Evolutionary conservation across 2,329 filamentous ascomycete genomes (phyloP).

Genomic region (Xylariales sp.): DNA sequence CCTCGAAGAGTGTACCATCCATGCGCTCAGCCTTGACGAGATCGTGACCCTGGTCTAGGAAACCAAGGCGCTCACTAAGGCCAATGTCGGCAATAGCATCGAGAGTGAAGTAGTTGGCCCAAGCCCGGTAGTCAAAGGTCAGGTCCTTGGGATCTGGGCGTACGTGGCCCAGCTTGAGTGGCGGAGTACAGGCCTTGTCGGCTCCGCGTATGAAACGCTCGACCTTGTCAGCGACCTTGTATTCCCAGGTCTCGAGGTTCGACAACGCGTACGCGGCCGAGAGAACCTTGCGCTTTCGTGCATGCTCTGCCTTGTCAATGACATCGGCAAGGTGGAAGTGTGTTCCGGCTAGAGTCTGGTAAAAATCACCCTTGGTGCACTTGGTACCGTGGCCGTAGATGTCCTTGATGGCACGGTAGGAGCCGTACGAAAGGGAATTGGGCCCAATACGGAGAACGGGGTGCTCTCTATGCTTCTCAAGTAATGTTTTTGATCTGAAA

Average conservation of each 20-base stretch:
- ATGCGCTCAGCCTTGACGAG: slow-evolving; percentile 19
- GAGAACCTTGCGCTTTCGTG: slow-evolving; percentile 62
- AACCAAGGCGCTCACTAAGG: slow-evolving; percentile 61
- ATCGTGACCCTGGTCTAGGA: slow-evolving; percentile 61
- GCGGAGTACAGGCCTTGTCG: slow-evolving; percentile 40
- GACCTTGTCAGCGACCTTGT: slow-evolving; percentile 65
- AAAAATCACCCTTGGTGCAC: slow-evolving; percentile 11
- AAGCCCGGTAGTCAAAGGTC: slow-evolving; percentile 62
- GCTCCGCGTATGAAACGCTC: slow-evolving; percentile 25
- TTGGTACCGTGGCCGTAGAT: slow-evolving; percentile 16
- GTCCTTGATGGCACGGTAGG: slow-evolving; percentile 6
- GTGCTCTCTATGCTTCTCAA: slow-evolving; percentile 5
- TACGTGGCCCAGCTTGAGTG: slow-evolving; percentile 32
- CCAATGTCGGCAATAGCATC: slow-evolving; percentile 69
- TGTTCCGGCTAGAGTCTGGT: neutral
- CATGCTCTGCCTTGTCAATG: slow-evolving; percentile 54
- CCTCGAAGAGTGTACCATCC: slow-evolving; percentile 2
- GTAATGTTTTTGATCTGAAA: slow-evolving; percentile 8
- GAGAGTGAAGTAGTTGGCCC: slow-evolving; percentile 66
- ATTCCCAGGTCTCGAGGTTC: slow-evolving; percentile 66
- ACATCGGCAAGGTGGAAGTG: slow-evolving; percentile 3
- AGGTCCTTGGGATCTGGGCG: slow-evolving; percentile 50
- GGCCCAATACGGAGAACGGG: slow-evolving; percentile 15
- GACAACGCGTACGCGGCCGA: slow-evolving; percentile 64
- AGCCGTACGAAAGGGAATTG: slow-evolving; percentile 5